Evolutionary conservation across 2,329 filamentous ascomycete genomes (phyloP), one percentile per base, ranked within the genome.

Genomic region (Exophiala alcalophila): DNA sequence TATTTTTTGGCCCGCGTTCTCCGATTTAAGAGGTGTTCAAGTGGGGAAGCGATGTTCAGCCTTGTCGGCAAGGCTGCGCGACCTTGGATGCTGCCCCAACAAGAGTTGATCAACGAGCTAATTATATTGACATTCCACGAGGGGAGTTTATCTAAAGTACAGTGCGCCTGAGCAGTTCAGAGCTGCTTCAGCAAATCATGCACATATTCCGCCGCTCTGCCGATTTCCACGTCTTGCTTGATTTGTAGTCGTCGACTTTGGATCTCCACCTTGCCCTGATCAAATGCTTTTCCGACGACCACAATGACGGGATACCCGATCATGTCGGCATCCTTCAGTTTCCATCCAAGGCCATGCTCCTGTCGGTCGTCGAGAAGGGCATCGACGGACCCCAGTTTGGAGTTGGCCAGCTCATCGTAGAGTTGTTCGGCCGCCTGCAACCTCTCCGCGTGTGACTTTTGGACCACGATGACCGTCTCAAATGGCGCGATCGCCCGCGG

Each of bases 251-350:
- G 73, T 46, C 86, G 76, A 65, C 87, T 91, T 59, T 94, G 87
- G 20, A 95, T 77, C 62, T 94, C 89, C 25, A 84, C 77, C 30
- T 69, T 68, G 2, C 72, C 66, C 21, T 65, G 63, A 25, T 74
- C 66, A 83, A 85, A 94, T 3, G 70, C 70, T 50, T 77, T 83
- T 0, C 91, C 91, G 21, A 97, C 64, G 2, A 96, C 74, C 9
- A 96, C 72, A 6, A 91, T 73, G 9, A 97, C 72, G 0, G 91
- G 91, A 61, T 94, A 95, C 3, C 92, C 92, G 40, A 91, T 79
- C 44, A 92, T 62, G 63, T 97, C 90, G 1, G 91, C 92, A 66
- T 98, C 92, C 25, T 80, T 81, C 59, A 97, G 70, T 63, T 94
- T 97, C 86, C 87, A 95, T 3, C 80, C 77, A 48, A 96, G 72